Base-by-base conservation (phyloP, 257 asterid genomes). In the Salvia rosmarinus region DNA sequence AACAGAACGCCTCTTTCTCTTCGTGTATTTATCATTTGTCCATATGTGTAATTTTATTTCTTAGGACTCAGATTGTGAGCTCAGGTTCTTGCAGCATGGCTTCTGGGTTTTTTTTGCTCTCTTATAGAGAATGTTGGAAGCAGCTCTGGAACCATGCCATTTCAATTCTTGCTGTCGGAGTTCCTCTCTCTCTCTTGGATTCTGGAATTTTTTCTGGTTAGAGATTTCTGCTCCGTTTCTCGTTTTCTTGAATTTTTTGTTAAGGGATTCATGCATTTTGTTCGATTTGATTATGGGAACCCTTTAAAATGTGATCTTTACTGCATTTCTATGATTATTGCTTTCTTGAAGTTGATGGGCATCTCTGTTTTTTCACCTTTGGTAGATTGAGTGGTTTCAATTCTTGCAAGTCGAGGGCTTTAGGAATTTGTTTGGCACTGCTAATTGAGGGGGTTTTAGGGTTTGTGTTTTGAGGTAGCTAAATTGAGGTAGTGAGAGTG, bases 11-110 rank as follows among this genome's bases (percentile, higher is more conserved):
- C n/a, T n/a, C n/a, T n/a, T n/a, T n/a, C 42, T 37, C 42, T 5
- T 37, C 42, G 7, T 37, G 52, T 14, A 46, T 74, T 62, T 73
- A 55, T 61, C 35, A 57, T 55, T 68, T 74, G 77, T 74, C 82
- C 77, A 69, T 70, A 63, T 75, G 59, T 50, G 50, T 39, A 4
- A 6, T 69, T 40, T 70, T 19, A 63, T 77, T 78, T 73, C 73
- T 62, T 43, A 61, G 11, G 66, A 70, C 71, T 63, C 72, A 57
- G 72, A 70, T 83, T 77, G 71, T 77, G 73, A 71, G 80, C 80
- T 74, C 82, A 79, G 81, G 80, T 77, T 81, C 8, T 35, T 78
- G 79, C 83, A 83, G 82, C 76, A 74, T 73, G 81, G 82, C 76
- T 75, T 75, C 74, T 80, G 85, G 75, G 81, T 56, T 34, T 70